These are phyloP conservation scores for Wilcoxina mikolae DNA, from an alignment of 495 filamentous ascomycete genomes.

Conservation along the genomic window DNA sequence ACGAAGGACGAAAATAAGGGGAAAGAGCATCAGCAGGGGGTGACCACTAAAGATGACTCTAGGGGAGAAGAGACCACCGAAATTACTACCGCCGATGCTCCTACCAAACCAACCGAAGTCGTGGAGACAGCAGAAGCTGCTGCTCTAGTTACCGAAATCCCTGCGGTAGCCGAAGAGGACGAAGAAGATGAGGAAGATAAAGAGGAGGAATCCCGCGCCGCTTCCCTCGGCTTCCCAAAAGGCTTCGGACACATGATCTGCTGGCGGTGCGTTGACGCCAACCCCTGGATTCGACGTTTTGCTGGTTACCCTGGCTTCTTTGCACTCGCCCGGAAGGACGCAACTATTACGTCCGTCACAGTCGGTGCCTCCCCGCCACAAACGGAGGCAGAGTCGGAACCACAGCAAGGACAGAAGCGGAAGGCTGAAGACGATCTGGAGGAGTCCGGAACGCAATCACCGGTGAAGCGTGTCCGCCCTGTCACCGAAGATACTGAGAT, in stretches of 20 bases:
- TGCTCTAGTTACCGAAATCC: neutral
- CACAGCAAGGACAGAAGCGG: conserved; percentile 48
- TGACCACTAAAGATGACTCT: neutral
- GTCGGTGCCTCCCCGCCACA: neutral
- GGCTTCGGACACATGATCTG: conserved; percentile 82
- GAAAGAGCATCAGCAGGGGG: conserved; percentile 2
- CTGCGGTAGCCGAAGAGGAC: conserved; percentile 16
- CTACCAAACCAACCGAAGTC: neutral
- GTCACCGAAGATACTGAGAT: conserved; percentile 33
- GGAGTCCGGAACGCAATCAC: conserved; percentile 30
- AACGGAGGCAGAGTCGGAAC: neutral
- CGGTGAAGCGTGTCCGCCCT: conserved; percentile 21
- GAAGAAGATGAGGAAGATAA: conserved; percentile 36
- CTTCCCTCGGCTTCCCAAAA: conserved; percentile 78
- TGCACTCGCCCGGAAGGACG: conserved; percentile 38
- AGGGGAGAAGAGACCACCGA: neutral
- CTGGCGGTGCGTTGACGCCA: conserved; percentile 78
- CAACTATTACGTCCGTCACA: neutral
- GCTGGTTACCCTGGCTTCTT: conserved; percentile 75
- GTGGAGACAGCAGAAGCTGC: neutral
- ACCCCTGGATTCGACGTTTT: conserved; percentile 86
- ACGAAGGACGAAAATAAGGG: conserved; percentile 12
- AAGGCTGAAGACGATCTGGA: conserved; percentile 51
- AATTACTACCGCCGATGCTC: neutral
- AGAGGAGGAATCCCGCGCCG: conserved; percentile 40